Percentiles rank a stretch among this genome's conserved stretches.
Conservation (phyloP, 2,329 filamentous ascomycete genomes). For the Fusarium azukiicola region DNA sequence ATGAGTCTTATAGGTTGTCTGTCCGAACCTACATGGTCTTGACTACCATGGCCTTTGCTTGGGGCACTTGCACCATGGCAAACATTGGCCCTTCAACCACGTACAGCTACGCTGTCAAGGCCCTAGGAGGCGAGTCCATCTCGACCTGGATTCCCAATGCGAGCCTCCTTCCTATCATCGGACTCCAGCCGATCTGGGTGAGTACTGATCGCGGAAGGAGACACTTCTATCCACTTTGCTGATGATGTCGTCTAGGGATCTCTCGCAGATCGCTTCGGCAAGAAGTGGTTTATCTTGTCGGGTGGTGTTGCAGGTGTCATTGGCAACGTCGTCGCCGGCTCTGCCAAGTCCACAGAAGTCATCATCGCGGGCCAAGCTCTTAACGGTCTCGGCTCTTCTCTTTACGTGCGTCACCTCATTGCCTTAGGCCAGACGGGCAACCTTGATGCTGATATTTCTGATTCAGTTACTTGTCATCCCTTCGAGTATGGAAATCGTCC, state of each 20-base stretch:
- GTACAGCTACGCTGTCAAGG: background rate
- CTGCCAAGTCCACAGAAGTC: slow-evolving; percentile 8
- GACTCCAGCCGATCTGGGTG: slow-evolving; percentile 3
- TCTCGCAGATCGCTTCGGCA: slow-evolving; percentile 16
- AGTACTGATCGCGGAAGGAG: background rate
- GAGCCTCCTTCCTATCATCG: slow-evolving; percentile 4
- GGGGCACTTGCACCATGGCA: slow-evolving; percentile 22
- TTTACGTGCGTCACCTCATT: background rate
- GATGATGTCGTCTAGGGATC: background rate
- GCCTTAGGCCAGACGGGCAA: background rate
- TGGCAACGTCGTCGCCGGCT: background rate
- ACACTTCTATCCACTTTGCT: background rate
- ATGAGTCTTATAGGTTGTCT: background rate
- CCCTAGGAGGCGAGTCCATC: slow-evolving; percentile 2
- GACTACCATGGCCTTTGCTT: slow-evolving; percentile 16
- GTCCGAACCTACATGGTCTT: slow-evolving; percentile 15
- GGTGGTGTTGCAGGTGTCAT: background rate
- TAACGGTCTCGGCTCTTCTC: slow-evolving; percentile 1
- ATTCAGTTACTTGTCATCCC: slow-evolving; percentile 1
- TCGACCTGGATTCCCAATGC: slow-evolving; percentile 16
- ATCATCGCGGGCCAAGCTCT: slow-evolving; percentile 14
- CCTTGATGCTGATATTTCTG: background rate
- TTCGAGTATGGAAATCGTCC: background rate
- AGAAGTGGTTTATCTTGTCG: slow-evolving; percentile 14
- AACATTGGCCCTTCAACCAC: slow-evolving; percentile 20